Percentiles rank a stretch among this genome's conserved stretches.
phyloP scores from a whole-genome alignment of 2,329 filamentous ascomycete genomes.

The Cladosporium sp. region DNA sequence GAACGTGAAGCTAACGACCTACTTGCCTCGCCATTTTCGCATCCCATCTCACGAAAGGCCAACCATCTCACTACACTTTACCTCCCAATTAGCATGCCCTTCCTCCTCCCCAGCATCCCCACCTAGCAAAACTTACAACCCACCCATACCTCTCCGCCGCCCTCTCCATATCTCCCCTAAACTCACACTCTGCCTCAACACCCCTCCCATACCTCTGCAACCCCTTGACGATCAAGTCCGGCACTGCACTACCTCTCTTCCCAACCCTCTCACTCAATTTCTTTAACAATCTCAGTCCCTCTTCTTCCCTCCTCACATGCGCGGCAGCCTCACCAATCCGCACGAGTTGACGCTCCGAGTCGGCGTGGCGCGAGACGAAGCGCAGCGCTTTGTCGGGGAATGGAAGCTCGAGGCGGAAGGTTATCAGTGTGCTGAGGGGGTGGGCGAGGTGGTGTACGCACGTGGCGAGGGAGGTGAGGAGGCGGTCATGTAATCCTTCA shows the following conservation, averaged over 20 bases:
- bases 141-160: constrained; percentile 22
- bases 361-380: neutral
- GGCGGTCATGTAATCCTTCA: too few species aligned
- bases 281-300: neutral
- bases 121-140: neutral
- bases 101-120: too few species aligned
- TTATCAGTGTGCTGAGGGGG: neutral
- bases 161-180: too few species aligned
- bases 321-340: neutral
- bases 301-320: neutral
- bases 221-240: too few species aligned
- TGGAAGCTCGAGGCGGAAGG: neutral
- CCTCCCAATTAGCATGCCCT: too few species aligned
- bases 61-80: too few species aligned
- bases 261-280: constrained; percentile 10
- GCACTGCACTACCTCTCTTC: constrained; percentile 11
- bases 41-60: too few species aligned
- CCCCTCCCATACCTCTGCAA: constrained; percentile 21
- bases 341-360: neutral
- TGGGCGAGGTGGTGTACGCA: too few species aligned
- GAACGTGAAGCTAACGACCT: too few species aligned
- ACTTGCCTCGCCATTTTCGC: too few species aligned
- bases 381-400: neutral
- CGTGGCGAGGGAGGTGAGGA: too few species aligned
- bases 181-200: too few species aligned